Evolutionary conservation across 2,329 filamentous ascomycete species (phyloP).

Genomic region (Paracoccidioides brasiliensis): DNA sequence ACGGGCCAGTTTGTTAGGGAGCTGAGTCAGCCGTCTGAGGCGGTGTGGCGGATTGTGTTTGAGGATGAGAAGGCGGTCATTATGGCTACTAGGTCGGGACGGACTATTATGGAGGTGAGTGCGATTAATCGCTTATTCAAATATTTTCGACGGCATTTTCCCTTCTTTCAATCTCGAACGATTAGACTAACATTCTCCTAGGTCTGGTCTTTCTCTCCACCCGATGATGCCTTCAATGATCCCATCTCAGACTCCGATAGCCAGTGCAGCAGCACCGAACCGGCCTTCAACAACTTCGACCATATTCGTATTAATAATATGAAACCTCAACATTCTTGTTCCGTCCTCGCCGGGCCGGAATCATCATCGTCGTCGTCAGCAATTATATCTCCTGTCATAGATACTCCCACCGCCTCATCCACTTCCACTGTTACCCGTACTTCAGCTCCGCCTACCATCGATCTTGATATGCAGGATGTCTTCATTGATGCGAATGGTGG

Average conservation of each 20-base stretch:
- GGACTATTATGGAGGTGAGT: slow-evolving; percentile 89
- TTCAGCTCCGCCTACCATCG: background rate
- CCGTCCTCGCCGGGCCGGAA: background rate
- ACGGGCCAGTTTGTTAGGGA: slow-evolving; percentile 83
- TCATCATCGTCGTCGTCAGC: background rate
- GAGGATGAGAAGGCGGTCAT: slow-evolving; percentile 98
- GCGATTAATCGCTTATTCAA: background rate
- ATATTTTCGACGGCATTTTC: background rate
- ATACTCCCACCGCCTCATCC: background rate
- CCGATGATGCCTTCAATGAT: slow-evolving; percentile 44
- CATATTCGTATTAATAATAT: background rate
- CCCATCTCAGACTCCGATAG: slow-evolving; percentile 1
- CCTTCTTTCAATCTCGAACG: background rate
- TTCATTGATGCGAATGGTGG: background rate
- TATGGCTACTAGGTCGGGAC: slow-evolving; percentile 69
- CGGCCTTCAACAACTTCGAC: background rate
- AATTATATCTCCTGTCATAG: background rate
- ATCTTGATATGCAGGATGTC: slow-evolving; percentile 4
- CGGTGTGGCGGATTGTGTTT: slow-evolving; percentile 95
- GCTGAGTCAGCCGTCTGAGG: slow-evolving; percentile 79
- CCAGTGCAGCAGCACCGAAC: slow-evolving; percentile 3
- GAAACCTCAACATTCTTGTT: background rate
- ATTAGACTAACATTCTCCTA: slow-evolving; percentile 30
- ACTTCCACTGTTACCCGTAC: background rate
- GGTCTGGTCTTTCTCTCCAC: slow-evolving; percentile 93